Conservation (phyloP, 2,329 filamentous ascomycete genomes). For the Phialophora chinensis region DNA sequence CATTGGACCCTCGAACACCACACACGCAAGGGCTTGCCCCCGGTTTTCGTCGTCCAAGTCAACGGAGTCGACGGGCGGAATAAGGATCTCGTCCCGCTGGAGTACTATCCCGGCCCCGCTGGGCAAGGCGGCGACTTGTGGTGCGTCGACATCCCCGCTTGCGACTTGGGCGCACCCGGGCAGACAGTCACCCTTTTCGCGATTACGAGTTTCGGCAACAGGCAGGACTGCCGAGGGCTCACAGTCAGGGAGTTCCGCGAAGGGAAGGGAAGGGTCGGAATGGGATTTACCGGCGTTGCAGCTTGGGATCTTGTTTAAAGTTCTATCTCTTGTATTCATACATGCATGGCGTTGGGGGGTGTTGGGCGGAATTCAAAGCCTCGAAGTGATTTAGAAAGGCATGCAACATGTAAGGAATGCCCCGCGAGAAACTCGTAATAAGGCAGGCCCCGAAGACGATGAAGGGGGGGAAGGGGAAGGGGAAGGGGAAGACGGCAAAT, state of each 20-base stretch:
- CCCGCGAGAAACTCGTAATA: neutral
- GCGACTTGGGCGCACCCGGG: slow-evolving; percentile 70
- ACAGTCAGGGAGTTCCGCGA: slow-evolving; percentile 56
- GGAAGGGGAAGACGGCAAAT: neutral
- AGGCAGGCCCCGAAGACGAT: neutral
- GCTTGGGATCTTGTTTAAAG: slow-evolving; percentile 59
- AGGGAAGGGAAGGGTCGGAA: slow-evolving; percentile 54
- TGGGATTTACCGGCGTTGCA: slow-evolving; percentile 59
- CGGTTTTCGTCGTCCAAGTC: slow-evolving; percentile 72
- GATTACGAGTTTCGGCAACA: slow-evolving; percentile 61
- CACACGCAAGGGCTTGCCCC: slow-evolving; percentile 69
- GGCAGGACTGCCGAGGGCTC: slow-evolving; percentile 59
- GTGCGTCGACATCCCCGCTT: slow-evolving; percentile 74
- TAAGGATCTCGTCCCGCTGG: slow-evolving; percentile 72
- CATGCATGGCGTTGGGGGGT: slow-evolving; percentile 10
- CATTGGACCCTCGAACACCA: slow-evolving; percentile 77
- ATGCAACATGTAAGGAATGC: neutral
- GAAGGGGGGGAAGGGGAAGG: neutral
- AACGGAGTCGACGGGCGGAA: slow-evolving; percentile 70
- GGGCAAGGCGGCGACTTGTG: slow-evolving; percentile 76
- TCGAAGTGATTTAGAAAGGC: neutral
- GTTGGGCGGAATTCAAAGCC: neutral
- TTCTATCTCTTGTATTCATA: neutral
- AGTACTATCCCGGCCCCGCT: slow-evolving; percentile 51
- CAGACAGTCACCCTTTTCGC: slow-evolving; percentile 70